Percentiles rank a stretch among this genome's conserved stretches.
Evolutionary conservation across 2,329 filamentous ascomycete species (phyloP).

Genomic region (Fusarium musae): DNA sequence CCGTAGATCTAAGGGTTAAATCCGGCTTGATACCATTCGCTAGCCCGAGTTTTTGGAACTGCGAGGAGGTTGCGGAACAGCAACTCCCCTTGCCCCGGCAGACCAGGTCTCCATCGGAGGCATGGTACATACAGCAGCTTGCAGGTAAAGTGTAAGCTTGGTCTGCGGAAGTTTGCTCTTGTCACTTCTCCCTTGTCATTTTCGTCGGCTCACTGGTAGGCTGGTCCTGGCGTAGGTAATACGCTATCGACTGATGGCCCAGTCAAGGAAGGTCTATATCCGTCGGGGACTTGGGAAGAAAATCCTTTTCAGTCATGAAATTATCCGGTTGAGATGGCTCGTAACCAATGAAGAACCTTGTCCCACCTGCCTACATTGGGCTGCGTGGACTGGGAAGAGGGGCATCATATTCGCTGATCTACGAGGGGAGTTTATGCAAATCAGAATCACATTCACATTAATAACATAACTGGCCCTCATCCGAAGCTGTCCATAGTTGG

Average conservation of each 20-base stretch:
- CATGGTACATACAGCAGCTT: background rate
- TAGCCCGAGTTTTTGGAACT: conserved; percentile 40
- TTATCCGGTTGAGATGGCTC: conserved; percentile 8
- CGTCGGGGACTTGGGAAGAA: conserved; percentile 10
- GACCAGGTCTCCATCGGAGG: conserved; percentile 27
- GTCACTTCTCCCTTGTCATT: conserved; percentile 28
- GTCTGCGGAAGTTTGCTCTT: conserved; percentile 22
- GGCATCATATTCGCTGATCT: conserved; percentile 11
- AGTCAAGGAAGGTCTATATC: conserved; percentile 4
- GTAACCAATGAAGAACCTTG: conserved; percentile 16
- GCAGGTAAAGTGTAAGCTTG: conserved; percentile 17
- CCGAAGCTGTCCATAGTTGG: conserved; percentile 23
- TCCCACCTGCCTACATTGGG: background rate
- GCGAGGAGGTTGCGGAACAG: conserved; percentile 29
- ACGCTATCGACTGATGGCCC: conserved; percentile 27
- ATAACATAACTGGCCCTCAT: conserved; percentile 15
- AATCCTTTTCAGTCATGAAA: conserved; percentile 24
- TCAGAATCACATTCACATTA: conserved; percentile 23
- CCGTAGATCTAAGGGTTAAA: conserved; percentile 40
- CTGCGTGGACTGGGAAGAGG: conserved; percentile 6
- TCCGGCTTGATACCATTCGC: conserved; percentile 33
- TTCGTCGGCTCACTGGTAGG: conserved; percentile 7
- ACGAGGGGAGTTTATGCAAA: conserved; percentile 23
- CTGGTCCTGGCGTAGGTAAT: conserved; percentile 8
- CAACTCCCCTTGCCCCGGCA: conserved; percentile 36